A percentile compares a stretch with the other conserved stretches of the same genome.
Conservation (phyloP, 495 filamentous ascomycete species). For the Aspergillus homomorphus region DNA sequence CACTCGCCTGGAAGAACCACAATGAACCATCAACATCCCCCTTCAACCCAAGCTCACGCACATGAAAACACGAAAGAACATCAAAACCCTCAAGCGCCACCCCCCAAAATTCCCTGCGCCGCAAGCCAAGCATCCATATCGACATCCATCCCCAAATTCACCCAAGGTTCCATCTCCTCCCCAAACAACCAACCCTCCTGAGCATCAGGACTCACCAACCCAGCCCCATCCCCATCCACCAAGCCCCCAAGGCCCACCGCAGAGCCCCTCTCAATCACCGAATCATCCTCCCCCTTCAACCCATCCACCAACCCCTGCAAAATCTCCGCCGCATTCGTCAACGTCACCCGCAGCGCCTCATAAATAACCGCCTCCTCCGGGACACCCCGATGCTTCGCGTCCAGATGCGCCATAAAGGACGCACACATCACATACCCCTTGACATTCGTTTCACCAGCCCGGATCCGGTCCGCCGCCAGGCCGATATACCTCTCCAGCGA, state of each 20-base stretch:
- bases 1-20: too few relatives aligned
- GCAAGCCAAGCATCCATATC: neutral
- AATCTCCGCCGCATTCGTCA: neutral
- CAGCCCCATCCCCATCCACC: too few relatives aligned
- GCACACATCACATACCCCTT: neutral
- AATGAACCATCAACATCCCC: too few relatives aligned
- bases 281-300: neutral
- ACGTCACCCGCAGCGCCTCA: neutral
- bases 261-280: too few relatives aligned
- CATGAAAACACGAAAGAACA: too few relatives aligned
- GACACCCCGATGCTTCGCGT: neutral
- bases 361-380: neutral
- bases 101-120: neutral
- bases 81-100: too few relatives aligned
- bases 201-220: neutral
- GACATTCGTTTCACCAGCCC: neutral
- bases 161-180: neutral
- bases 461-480: neutral
- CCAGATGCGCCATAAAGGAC: neutral
- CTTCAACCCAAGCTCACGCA: too few relatives aligned
- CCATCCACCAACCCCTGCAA: neutral
- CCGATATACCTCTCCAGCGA: neutral
- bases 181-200: neutral
- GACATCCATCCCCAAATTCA: neutral
- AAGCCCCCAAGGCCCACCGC: neutral